Percentiles rank a stretch among this genome's conserved stretches.
These are phyloP conservation scores for Chaetomium cochliodes DNA, from an alignment of 495 filamentous ascomycete species.

Conservation along the genomic window DNA sequence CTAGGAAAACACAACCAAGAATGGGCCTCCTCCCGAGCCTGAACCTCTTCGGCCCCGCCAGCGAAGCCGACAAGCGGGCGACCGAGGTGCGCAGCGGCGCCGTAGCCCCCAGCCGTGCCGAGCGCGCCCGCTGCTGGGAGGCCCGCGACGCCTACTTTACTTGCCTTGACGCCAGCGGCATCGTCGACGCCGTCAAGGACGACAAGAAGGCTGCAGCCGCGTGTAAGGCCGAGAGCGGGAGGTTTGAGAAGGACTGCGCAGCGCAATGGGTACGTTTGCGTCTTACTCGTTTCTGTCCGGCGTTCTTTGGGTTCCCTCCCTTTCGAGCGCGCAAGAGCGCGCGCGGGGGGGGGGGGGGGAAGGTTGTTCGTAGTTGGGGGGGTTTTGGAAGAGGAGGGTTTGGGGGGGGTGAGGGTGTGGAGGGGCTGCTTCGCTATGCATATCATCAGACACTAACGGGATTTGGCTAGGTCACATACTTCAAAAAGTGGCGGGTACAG, in stretches of 20 bases:
- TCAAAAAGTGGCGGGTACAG: conserved; percentile 92
- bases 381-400: too few species aligned
- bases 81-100: conserved; percentile 57
- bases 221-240: conserved; percentile 63
- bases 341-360: too few species aligned
- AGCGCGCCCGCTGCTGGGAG: conserved; percentile 81
- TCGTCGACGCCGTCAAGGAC: conserved; percentile 80
- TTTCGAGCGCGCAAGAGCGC: neutral
- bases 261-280: conserved; percentile 32
- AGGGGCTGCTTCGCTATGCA: neutral
- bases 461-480: conserved; percentile 78
- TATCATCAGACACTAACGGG: neutral
- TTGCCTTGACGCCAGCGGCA: conserved; percentile 77
- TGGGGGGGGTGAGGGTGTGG: neutral
- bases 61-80: conserved; percentile 49
- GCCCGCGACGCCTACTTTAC: conserved; percentile 80
- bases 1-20: neutral
- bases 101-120: conserved; percentile 72
- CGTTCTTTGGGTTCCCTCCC: neutral
- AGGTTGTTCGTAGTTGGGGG: too few species aligned
- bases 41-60: conserved; percentile 39
- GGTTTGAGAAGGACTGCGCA: conserved; percentile 75
- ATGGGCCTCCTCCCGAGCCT: conserved; percentile 49
- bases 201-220: conserved; percentile 58
- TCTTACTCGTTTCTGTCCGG: neutral